Base-by-base conservation (phyloP, 495 filamentous ascomycete genomes). In the Haplographium delicatum region DNA sequence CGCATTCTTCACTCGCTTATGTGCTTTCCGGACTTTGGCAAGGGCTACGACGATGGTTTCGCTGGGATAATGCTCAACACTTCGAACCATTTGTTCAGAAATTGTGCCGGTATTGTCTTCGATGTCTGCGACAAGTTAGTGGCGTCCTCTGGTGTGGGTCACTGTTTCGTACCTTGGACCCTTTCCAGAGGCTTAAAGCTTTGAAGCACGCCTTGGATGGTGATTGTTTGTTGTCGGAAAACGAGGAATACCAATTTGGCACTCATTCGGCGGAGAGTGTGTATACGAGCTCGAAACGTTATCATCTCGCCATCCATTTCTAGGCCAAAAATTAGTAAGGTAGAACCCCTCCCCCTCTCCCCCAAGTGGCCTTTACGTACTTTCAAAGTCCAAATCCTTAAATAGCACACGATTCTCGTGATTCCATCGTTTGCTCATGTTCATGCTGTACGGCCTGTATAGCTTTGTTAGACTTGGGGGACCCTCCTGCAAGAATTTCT, bases 221-320 rank as follows among this genome's bases (percentile, higher is more conserved):
- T 95, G 45, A 97, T 78, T 8, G 55, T 58, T 16, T 57, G 59
- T 19, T 61, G 59, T 1, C 59, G 54, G 51, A 63, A 61, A 15
- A 95, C 77, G 59, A 97, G 72, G 66, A 97, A 97, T 44, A 85
- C 87, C 48, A 96, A 73, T 61, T 91, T 91, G 40, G 88, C 80
- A 66, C 88, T 91, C 73, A 96, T 78, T 46, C 81, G 79, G 45
- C 91, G 78, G 19, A 89, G 74, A 68, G 90, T 91, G 64, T 95
- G 88, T 16, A 96, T 72, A 39, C 91, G 81, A 18, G 89, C 91
- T 23, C 85, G 81, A 66, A 96, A 89, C 20, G 78, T 79, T 47
- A 96, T 75, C 27, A 81, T 75, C 58, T 84, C 72, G 54, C 85
- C 85, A 40, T 73, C 68, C 47, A 62, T 68, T 46, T 65, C 60